Conservation (phyloP, 352 stramenopile genomes). For the Ochromonadaceae sp. region DNA sequence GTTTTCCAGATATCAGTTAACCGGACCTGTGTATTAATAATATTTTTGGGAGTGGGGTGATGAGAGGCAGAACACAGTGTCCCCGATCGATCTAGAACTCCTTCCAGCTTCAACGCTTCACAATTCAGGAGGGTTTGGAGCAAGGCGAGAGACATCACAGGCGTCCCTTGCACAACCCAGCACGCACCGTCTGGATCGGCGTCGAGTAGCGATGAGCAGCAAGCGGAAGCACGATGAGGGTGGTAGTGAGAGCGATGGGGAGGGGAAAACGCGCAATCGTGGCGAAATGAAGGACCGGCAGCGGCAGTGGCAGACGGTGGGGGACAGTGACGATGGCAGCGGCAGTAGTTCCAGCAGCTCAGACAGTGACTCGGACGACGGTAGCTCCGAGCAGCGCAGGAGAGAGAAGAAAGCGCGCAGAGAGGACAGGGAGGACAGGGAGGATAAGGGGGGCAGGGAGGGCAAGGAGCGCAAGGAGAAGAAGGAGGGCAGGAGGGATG, state of each 20-base stretch:
- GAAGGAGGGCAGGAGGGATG: constrained; percentile 18
- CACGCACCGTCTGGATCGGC: too few species aligned
- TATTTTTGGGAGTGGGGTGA: too few species aligned
- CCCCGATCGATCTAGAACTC: too few species aligned
- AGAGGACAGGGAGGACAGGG: neutral
- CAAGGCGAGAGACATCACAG: too few species aligned
- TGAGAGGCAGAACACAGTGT: too few species aligned
- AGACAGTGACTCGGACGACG: neutral
- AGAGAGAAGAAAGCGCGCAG: neutral
- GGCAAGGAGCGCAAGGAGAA: neutral
- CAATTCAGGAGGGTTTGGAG: too few species aligned
- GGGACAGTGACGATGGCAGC: constrained; percentile 8
- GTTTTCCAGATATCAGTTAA: too few species aligned
- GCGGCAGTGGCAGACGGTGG: neutral
- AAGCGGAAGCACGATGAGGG: constrained; percentile 29
- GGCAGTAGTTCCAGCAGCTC: constrained; percentile 6
- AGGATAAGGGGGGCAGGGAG: neutral
- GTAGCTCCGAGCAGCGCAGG: constrained; percentile 18
- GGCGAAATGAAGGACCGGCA: neutral
- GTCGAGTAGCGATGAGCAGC: too few species aligned
- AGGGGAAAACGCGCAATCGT: constrained; percentile 11
- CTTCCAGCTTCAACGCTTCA: too few species aligned
- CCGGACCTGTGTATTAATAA: too few species aligned
- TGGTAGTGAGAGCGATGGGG: constrained; percentile 6
- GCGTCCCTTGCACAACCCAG: too few species aligned